Conservation (phyloP, 306 rosid genomes). For the Cicer bijugum region DNA sequence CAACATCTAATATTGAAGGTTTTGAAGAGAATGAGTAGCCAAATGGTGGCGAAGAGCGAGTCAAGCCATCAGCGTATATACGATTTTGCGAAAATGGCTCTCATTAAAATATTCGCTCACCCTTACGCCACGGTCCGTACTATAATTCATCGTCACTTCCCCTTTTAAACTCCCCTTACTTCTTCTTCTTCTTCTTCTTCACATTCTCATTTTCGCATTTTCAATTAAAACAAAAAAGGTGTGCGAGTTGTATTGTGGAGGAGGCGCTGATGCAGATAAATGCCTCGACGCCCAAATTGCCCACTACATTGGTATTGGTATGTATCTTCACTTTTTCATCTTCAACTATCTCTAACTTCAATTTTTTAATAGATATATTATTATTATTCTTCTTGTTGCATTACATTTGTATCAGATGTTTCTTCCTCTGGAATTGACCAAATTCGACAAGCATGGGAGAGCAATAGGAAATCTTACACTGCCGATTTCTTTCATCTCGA, state of each 20-base stretch:
- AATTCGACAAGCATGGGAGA: conserved; percentile 80
- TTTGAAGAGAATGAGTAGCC: conserved; percentile 59
- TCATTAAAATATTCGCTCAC: conserved; percentile 79
- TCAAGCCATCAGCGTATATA: conserved; percentile 73
- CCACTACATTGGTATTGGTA: conserved; percentile 93
- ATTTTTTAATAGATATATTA: background rate
- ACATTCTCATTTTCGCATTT: background rate
- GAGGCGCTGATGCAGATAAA: conserved; percentile 68
- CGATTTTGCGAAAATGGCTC: conserved; percentile 80
- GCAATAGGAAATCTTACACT: conserved; percentile 63
- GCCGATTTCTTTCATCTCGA: conserved; percentile 78
- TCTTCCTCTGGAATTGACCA: conserved; percentile 72
- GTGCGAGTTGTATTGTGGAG: conserved; percentile 84
- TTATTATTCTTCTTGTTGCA: background rate
- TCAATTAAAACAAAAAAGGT: conserved; percentile 48
- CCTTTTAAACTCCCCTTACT: background rate
- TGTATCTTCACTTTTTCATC: background rate
- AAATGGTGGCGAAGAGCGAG: conserved; percentile 57
- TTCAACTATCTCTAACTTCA: background rate
- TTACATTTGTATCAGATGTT: conserved; percentile 51
- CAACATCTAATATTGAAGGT: too few relatives aligned
- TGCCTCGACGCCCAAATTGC: conserved; percentile 84
- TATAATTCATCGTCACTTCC: too few relatives aligned
- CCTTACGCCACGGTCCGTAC: conserved; percentile 74
- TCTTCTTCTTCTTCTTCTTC: too few relatives aligned